Conservation (phyloP, 345 rosid genomes). For the Populus tremula region DNA sequence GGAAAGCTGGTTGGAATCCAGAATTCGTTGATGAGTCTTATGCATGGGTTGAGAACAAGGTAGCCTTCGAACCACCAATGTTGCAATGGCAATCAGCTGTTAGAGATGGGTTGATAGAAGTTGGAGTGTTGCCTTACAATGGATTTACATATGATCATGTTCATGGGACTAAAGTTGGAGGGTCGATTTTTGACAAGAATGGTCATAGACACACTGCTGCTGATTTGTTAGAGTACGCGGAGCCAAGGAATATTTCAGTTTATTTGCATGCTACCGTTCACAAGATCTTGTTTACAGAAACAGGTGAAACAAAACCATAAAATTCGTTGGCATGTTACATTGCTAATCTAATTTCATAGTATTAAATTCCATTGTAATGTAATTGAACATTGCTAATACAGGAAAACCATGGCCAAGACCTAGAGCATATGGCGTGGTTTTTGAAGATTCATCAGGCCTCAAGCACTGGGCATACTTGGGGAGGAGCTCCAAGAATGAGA, state of each 20-base stretch:
- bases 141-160: slow-evolving; percentile 70
- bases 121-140: slow-evolving; percentile 58
- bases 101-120: slow-evolving; percentile 63
- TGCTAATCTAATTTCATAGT: background rate
- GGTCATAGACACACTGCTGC: slow-evolving; percentile 88
- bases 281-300: slow-evolving; percentile 43
- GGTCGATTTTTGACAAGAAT: slow-evolving; percentile 57
- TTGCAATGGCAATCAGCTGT: slow-evolving; percentile 75
- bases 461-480: slow-evolving; percentile 44
- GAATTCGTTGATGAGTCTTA: slow-evolving; percentile 53
- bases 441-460: slow-evolving; percentile 44
- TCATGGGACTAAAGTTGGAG: slow-evolving; percentile 71
- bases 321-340: background rate
- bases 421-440: slow-evolving; percentile 66
- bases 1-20: slow-evolving; percentile 45
- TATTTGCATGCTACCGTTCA: slow-evolving; percentile 67
- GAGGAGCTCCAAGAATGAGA: slow-evolving; percentile 42
- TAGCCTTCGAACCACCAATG: slow-evolving; percentile 49
- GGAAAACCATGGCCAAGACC: slow-evolving; percentile 38
- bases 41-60: slow-evolving; percentile 72
- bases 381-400: background rate
- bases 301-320: background rate
- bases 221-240: slow-evolving; percentile 65
- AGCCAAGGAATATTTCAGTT: slow-evolving; percentile 40
- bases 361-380: background rate